A percentile compares a stretch with the other conserved stretches of the same genome.
These are phyloP conservation scores for Plasmopara halstedii DNA, from an alignment of 352 stramenopile species.

Conservation along the genomic window DNA sequence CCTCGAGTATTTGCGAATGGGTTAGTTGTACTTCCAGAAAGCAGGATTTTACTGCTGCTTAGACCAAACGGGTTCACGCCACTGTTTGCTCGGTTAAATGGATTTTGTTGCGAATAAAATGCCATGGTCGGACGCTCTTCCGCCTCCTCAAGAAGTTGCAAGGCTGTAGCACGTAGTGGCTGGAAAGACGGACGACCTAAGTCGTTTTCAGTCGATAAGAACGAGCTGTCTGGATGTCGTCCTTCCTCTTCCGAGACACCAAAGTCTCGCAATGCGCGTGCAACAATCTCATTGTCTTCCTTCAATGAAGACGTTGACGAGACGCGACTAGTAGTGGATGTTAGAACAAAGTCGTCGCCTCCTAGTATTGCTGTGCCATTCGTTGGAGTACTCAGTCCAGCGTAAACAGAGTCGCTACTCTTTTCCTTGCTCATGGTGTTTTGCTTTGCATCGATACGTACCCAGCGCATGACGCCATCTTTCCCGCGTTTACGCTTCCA, in stretches of 20 bases:
- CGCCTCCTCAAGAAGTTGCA: constrained; percentile 70
- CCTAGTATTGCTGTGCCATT: constrained; percentile 31
- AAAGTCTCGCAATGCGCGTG: constrained; percentile 69
- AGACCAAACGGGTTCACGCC: constrained; percentile 17
- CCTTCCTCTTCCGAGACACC: constrained; percentile 36
- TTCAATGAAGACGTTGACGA: constrained; percentile 48
- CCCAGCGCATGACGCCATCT: constrained; percentile 73
- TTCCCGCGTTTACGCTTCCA: constrained; percentile 67
- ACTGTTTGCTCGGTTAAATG: constrained; percentile 41
- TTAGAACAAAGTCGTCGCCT: constrained; percentile 12
- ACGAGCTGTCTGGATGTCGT: constrained; percentile 27
- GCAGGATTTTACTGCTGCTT: constrained; percentile 8
- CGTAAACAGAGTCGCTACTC: constrained; percentile 24
- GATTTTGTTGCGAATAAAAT: constrained; percentile 56
- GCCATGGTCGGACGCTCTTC: constrained; percentile 73
- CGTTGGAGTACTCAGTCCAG: constrained; percentile 40
- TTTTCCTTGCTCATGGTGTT: constrained; percentile 20
- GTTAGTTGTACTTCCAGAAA: constrained; percentile 9
- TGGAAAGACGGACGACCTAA: constrained; percentile 48
- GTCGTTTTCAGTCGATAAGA: constrained; percentile 35
- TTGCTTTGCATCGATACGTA: constrained; percentile 61
- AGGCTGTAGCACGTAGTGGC: constrained; percentile 61
- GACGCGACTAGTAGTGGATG: constrained; percentile 23
- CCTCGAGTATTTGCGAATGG: constrained; percentile 19
- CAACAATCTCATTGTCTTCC: constrained; percentile 70